Percentiles rank a stretch among this genome's conserved stretches.
Evolutionary conservation across 2,329 filamentous ascomycete genomes (phyloP).

Genomic region (Hypoxylon sp.): DNA sequence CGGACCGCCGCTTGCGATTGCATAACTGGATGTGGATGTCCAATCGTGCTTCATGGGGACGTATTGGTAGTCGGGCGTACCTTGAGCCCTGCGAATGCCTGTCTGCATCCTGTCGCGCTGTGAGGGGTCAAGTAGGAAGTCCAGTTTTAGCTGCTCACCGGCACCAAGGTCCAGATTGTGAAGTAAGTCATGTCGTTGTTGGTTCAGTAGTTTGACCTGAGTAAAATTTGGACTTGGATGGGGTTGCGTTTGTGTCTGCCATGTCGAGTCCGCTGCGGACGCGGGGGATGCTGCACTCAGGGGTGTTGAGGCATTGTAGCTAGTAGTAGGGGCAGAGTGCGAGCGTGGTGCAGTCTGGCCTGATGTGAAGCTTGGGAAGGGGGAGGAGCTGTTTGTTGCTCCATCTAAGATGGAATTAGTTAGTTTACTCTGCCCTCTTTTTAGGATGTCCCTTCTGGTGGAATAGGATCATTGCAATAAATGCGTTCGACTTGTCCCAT

Average conservation of each 20-base stretch:
- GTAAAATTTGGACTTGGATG: conserved; percentile 41
- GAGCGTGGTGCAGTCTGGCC: conserved; percentile 39
- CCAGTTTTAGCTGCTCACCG: conserved; percentile 73
- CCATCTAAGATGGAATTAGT: conserved; percentile 40
- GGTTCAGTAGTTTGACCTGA: conserved; percentile 50
- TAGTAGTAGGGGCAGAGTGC: conserved; percentile 43
- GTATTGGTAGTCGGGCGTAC: conserved; percentile 55
- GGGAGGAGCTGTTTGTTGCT: conserved; percentile 45
- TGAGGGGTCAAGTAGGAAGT: conserved; percentile 73
- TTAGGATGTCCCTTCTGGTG: conserved; percentile 1
- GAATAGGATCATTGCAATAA: no score
- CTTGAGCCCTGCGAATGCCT: conserved; percentile 58
- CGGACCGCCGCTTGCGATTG: conserved; percentile 14
- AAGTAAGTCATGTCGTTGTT: conserved; percentile 59
- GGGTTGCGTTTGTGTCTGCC: conserved; percentile 42
- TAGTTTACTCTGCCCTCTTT: conserved; percentile 7
- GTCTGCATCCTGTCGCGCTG: conserved; percentile 63
- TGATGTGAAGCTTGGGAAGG: conserved; percentile 32
- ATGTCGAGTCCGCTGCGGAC: conserved; percentile 42
- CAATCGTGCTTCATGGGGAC: conserved; percentile 62
- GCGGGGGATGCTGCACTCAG: conserved; percentile 51
- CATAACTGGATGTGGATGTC: conserved; percentile 43
- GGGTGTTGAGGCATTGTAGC: conserved; percentile 51
- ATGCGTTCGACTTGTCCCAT: conserved; percentile 11
- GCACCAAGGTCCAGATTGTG: conserved; percentile 68